Conservation (phyloP, 805 yeast genomes). For the Candida sphagnicola region DNA sequence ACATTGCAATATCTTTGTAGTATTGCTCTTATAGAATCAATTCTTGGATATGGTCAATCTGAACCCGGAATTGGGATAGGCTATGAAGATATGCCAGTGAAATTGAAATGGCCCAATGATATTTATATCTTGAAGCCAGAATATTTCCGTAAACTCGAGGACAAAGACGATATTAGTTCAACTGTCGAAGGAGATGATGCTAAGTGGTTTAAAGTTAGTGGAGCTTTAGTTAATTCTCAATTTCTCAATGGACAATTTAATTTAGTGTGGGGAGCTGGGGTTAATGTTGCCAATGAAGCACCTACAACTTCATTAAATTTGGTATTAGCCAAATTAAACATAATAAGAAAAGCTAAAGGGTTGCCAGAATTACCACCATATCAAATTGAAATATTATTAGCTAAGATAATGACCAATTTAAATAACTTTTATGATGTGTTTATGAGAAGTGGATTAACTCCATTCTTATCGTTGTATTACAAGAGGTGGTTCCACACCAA, state of each 20-base stretch:
- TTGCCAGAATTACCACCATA: conserved; percentile 42
- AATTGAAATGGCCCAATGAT: conserved; percentile 97
- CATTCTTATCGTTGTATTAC: conserved; percentile 70
- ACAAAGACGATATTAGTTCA: conserved; percentile 27
- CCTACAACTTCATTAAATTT: conserved; percentile 88
- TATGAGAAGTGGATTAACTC: conserved; percentile 58
- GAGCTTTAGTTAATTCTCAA: conserved; percentile 79
- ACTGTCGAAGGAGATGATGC: conserved; percentile 55
- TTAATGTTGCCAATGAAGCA: conserved; percentile 77
- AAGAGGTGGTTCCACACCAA: conserved; percentile 79
- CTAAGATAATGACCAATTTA: conserved; percentile 62
- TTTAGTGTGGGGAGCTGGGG: conserved; percentile 81
- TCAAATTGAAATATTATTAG: conserved; percentile 53
- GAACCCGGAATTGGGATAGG: conserved; percentile 42
- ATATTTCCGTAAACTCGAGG: conserved; percentile 29
- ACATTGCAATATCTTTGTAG: conserved; percentile 84
- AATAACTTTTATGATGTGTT: conserved; percentile 61
- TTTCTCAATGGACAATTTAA: conserved; percentile 56
- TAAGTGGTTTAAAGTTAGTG: conserved; percentile 73
- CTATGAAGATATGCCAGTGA: conserved; percentile 71
- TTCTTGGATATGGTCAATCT: conserved; percentile 50
- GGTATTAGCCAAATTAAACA: conserved; percentile 61
- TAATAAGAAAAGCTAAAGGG: conserved; percentile 41
- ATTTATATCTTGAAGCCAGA: conserved; percentile 72
- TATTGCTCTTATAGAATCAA: conserved; percentile 77